phyloP scores from a whole-genome alignment of 805 yeast genomes.

The Barnettozyma sp. region DNA sequence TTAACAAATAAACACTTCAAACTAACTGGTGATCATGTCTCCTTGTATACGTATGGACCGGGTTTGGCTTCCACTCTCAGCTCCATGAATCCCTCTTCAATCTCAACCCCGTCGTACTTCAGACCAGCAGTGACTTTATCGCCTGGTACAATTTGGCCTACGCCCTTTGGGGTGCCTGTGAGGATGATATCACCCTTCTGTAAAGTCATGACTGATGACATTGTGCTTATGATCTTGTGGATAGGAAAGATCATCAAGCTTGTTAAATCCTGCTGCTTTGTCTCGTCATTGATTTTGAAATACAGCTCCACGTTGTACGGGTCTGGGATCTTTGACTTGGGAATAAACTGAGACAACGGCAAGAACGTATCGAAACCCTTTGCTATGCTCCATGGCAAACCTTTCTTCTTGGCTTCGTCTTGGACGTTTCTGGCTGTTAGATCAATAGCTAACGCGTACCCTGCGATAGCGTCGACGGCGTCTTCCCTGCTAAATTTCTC shows the following conservation, averaged over 20 bases:
- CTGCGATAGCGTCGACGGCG: slow-evolving; percentile 73
- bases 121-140: slow-evolving; percentile 66
- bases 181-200: slow-evolving; percentile 85
- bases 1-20: no score
- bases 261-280: slow-evolving; percentile 69
- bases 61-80: slow-evolving; percentile 37
- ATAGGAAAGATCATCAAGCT: slow-evolving; percentile 83
- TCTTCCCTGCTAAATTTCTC: slow-evolving; percentile 50
- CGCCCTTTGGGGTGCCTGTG: slow-evolving; percentile 98
- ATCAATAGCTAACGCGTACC: slow-evolving; percentile 86
- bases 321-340: slow-evolving; percentile 57
- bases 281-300: slow-evolving; percentile 63
- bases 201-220: slow-evolving; percentile 86
- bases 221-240: slow-evolving; percentile 68
- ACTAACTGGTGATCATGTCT: no score
- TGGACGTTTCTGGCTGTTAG: slow-evolving; percentile 95
- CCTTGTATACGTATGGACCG: slow-evolving; percentile 53
- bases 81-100: slow-evolving; percentile 39
- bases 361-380: slow-evolving; percentile 95
- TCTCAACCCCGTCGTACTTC: slow-evolving; percentile 43
- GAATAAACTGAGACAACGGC: slow-evolving; percentile 74
- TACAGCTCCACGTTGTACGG: slow-evolving; percentile 64
- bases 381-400: slow-evolving; percentile 94
- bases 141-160: slow-evolving; percentile 77
- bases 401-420: slow-evolving; percentile 87